Conservation (phyloP, 345 rosid species). For the Heritiera fomes region DNA sequence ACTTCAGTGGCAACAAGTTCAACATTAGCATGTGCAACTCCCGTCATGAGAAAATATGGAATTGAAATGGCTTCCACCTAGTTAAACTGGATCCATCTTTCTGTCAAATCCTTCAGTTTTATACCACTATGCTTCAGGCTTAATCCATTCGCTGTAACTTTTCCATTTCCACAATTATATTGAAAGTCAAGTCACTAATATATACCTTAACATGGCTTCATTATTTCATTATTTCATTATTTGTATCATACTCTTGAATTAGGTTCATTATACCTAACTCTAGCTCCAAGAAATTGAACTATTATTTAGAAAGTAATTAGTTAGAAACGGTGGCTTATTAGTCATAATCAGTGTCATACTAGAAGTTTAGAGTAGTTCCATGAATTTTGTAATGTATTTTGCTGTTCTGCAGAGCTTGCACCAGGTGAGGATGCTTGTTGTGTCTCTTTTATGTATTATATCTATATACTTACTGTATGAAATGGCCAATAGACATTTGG, state of each 20-base stretch:
- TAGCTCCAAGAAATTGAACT: too few relatives aligned
- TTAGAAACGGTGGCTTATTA: too few relatives aligned
- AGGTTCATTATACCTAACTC: background rate
- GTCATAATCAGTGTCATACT: too few relatives aligned
- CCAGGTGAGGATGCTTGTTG: background rate
- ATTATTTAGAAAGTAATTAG: too few relatives aligned
- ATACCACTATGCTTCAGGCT: too few relatives aligned
- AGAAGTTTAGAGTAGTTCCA: too few relatives aligned
- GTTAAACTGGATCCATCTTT: background rate
- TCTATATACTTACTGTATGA: slow-evolving; percentile 21
- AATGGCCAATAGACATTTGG: slow-evolving; percentile 24
- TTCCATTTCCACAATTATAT: background rate
- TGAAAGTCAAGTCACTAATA: too few relatives aligned
- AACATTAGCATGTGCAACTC: slow-evolving; percentile 14
- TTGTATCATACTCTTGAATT: background rate
- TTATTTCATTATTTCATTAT: background rate
- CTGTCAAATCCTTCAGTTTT: background rate
- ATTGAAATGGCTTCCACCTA: slow-evolving; percentile 22
- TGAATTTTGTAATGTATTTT: background rate
- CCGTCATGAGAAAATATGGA: slow-evolving; percentile 25
- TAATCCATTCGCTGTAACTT: background rate
- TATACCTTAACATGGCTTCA: too few relatives aligned
- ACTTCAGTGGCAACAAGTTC: slow-evolving; percentile 6
- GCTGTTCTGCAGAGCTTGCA: slow-evolving; percentile 29
- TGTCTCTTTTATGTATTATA: slow-evolving; percentile 29